Base-by-base conservation (phyloP, 179 eudicot species). In the Beta corolliflora region DNA sequence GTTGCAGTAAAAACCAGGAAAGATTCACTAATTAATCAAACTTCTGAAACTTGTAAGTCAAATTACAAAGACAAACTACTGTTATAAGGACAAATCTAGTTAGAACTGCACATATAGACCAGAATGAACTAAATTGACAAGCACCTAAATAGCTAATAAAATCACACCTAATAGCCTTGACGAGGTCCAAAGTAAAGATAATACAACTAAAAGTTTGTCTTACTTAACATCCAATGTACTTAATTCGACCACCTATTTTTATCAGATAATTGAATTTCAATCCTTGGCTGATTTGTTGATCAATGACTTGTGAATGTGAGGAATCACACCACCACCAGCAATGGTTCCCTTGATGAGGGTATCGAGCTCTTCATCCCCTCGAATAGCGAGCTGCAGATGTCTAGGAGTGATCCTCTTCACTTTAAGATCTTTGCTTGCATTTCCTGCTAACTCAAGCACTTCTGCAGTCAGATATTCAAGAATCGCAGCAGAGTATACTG, bases 261-360 rank as follows among this genome's bases (percentile, higher is more conserved):
- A 73, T 63, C 19, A n/a, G 56, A 70, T 71, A 29, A 15, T 5
- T 1, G 60, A 63, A 13, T 25, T 65, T 84, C 73, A 89, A 25
- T 89, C 90, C 77, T 89, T 89, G 78, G 82, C 86, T 12, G 91
- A 85, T 73, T 87, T 87, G 83, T 89, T 89, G 31, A 89, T 89
- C 61, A 87, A 86, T 25, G 91, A 87, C 81, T 87, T 87, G 87
- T 89, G 91, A 59, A 87, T 89, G 73, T 87, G 91, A 60, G 91
- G 91, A 81, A 89, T 89, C 19, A 89, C 91, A 81, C 91, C 91
- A 76, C 90, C 91, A 55, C 91, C 91, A 84, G 91, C 90, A 76
- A 89, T 89, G 86, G 91, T 89, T 2, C 91, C 89, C 77, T 89
- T 89, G 76, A 89, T 89, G 64, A 89, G 88, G 46, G 91, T 87